phyloP scores from a whole-genome alignment of 176 grass and related monocot genomes.

The Cymbopogon citratus region DNA sequence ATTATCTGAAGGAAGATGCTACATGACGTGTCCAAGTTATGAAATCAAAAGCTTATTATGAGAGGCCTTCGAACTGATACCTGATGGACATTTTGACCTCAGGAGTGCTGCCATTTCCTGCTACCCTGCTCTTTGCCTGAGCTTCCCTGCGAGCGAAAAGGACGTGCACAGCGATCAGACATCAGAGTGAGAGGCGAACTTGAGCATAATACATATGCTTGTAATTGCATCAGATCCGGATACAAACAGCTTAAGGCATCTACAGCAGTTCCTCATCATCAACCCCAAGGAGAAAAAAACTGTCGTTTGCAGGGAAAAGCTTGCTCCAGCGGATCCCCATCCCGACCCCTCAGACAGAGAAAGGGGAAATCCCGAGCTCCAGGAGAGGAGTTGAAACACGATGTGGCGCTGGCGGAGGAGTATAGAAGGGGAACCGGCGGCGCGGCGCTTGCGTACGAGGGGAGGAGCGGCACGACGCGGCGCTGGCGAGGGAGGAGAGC shows the following conservation, averaged over 20 bases:
- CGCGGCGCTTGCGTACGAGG: not conserved
- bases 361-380: not conserved
- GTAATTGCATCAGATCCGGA: not conserved
- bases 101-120: conserved; percentile 39
- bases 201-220: not conserved
- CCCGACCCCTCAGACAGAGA: not conserved
- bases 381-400: too few species aligned
- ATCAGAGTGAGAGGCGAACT: too few species aligned
- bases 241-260: not conserved
- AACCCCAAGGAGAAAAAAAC: not conserved
- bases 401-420: not conserved
- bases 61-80: not conserved
- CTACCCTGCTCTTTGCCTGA: too few species aligned
- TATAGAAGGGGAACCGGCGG: too few species aligned
- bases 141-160: not conserved
- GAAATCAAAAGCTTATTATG: not conserved
- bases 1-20: not conserved
- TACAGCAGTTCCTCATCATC: not conserved
- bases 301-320: too few species aligned
- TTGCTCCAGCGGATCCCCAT: too few species aligned
- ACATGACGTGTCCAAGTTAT: not conserved
- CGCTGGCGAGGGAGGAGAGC: not conserved
- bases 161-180: too few species aligned
- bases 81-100: conserved; percentile 46
- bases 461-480: not conserved